Conservation (phyloP, 2,329 filamentous ascomycete genomes). For the Penicillium italicum region DNA sequence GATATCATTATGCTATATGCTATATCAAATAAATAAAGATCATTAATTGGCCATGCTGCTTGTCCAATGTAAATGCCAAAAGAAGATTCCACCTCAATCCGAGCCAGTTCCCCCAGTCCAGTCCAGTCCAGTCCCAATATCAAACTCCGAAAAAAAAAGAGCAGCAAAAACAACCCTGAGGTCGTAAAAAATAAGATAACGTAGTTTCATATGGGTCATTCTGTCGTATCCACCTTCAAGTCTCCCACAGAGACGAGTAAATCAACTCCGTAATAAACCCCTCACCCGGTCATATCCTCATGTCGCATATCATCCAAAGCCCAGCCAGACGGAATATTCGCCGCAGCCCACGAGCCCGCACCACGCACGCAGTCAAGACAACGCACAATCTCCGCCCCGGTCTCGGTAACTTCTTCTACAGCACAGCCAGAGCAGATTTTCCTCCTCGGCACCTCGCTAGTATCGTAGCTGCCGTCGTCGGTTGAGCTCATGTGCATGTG, state of each 20-base stretch:
- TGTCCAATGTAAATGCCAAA: background rate
- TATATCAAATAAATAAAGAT: background rate
- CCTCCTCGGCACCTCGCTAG: slow-evolving; percentile 11
- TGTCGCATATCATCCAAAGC: slow-evolving; percentile 16
- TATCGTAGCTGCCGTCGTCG: background rate
- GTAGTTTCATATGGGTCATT: background rate
- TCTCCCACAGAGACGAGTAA: background rate
- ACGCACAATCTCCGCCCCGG: slow-evolving; percentile 35
- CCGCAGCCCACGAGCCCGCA: slow-evolving; percentile 14
- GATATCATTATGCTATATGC: slow-evolving; percentile 8
- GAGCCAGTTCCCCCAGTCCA: background rate
- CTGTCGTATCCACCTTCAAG: background rate
- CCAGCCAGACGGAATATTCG: slow-evolving; percentile 11
- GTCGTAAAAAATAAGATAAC: background rate
- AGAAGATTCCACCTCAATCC: background rate
- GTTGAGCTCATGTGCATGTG: background rate
- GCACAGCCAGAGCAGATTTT: slow-evolving; percentile 42
- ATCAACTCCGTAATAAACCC: background rate
- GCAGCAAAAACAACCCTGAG: background rate
- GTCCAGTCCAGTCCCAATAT: slow-evolving; percentile 1
- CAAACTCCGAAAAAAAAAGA: slow-evolving; percentile 1
- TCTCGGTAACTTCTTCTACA: slow-evolving; percentile 39
- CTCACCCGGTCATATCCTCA: slow-evolving; percentile 7
- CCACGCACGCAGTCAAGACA: slow-evolving; percentile 38
- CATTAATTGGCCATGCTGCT: background rate